Conservation (phyloP, 225 moss, liverwort and hornwort species). For the Neckera pumila region DNA sequence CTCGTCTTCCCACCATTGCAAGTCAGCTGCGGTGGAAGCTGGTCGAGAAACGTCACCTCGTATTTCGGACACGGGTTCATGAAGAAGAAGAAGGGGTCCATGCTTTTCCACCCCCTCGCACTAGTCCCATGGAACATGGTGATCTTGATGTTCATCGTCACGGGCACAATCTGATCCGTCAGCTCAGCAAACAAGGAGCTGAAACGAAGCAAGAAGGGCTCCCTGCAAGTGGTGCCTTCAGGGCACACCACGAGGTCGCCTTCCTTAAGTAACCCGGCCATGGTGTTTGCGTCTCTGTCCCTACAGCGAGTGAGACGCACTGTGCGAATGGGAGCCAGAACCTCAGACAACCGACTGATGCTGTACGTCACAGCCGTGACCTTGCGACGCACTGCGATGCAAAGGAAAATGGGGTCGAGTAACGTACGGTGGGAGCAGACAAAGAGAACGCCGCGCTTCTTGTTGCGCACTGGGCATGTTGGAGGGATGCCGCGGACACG, state of each 20-base stretch:
- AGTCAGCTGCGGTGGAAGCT: slow-evolving; percentile 63
- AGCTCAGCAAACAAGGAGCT: slow-evolving; percentile 78
- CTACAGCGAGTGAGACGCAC: slow-evolving; percentile 53
- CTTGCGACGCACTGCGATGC: slow-evolving; percentile 50
- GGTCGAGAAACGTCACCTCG: slow-evolving; percentile 65
- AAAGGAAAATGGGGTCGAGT: slow-evolving; percentile 69
- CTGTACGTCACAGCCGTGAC: slow-evolving; percentile 82
- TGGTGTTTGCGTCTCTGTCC: slow-evolving; percentile 38
- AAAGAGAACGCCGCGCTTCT: slow-evolving; percentile 55
- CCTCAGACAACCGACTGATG: slow-evolving; percentile 59
- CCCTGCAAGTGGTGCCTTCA: slow-evolving; percentile 86
- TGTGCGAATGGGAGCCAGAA: slow-evolving; percentile 64
- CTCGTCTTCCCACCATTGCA: slow-evolving; percentile 67
- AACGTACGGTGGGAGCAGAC: slow-evolving; percentile 80
- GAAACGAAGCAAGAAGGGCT: slow-evolving; percentile 71
- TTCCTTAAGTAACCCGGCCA: slow-evolving; percentile 49
- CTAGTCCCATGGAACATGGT: slow-evolving; percentile 85
- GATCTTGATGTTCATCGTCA: slow-evolving; percentile 70
- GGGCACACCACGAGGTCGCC: slow-evolving; percentile 86
- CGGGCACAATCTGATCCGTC: slow-evolving; percentile 74
- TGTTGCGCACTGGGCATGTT: background rate
- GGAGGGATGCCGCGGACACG: slow-evolving; percentile 49
- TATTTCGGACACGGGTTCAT: slow-evolving; percentile 82
- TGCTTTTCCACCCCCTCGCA: slow-evolving; percentile 76
- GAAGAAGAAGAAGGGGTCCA: slow-evolving; percentile 86